These are phyloP conservation scores for Pyrus betulifolia DNA, from an alignment of 306 rosid genomes.

Conservation along the genomic window DNA sequence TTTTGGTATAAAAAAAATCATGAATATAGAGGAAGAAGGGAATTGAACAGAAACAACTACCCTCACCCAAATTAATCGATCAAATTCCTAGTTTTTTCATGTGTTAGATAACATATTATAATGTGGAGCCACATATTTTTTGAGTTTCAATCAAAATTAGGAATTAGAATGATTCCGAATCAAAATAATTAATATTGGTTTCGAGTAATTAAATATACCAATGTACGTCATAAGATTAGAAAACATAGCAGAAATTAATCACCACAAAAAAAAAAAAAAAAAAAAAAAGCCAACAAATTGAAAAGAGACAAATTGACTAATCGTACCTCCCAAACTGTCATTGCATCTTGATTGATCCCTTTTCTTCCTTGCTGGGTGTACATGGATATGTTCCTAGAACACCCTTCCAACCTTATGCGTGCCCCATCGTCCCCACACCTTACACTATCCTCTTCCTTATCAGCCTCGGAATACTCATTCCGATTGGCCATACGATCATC, in stretches of 20 bases:
- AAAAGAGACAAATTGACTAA: not conserved
- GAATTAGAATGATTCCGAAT: no score
- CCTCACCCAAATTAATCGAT: no score
- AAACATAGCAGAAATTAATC: not conserved
- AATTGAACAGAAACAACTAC: no score
- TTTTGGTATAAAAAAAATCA: no score
- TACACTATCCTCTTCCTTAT: constrained; percentile 16
- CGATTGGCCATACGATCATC: constrained; percentile 8
- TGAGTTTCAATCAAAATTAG: no score
- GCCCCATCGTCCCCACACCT: constrained; percentile 31
- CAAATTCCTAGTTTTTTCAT: no score
- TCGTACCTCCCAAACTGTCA: constrained; percentile 83
- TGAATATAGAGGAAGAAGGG: no score
- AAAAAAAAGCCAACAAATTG: not conserved
- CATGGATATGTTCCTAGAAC: constrained; percentile 56
- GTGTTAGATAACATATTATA: no score
- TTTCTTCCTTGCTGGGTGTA: constrained; percentile 68
- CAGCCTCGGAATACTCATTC: constrained; percentile 24
- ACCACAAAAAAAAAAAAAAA: not conserved
- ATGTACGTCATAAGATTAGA: not conserved
- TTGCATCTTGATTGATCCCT: constrained; percentile 85
- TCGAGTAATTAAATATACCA: no score
- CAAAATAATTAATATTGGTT: no score
- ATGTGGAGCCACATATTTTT: no score
- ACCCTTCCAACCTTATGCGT: constrained; percentile 42